Evolutionary conservation across 2,329 filamentous ascomycete species (phyloP).

Genomic region (Penicillium sp.): DNA sequence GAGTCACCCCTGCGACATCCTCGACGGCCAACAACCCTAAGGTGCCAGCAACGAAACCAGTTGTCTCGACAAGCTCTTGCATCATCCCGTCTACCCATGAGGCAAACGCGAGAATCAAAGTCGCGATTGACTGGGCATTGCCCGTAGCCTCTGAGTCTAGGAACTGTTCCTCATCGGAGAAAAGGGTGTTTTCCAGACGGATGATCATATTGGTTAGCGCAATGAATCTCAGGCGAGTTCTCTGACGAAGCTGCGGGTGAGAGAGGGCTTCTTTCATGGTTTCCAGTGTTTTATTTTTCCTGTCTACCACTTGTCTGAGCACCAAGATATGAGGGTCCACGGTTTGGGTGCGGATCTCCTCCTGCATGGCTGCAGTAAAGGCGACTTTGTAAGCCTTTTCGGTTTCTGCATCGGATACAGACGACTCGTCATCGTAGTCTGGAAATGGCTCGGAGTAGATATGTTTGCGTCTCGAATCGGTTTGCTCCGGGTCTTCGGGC

Average conservation of each 20-base stretch:
- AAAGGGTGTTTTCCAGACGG: conserved; percentile 25
- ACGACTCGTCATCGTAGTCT: not conserved
- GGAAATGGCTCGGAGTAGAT: not conserved
- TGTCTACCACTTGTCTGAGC: not conserved
- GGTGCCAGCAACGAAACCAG: conserved; percentile 4
- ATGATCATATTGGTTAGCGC: conserved; percentile 24
- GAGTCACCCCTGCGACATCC: conserved; percentile 1
- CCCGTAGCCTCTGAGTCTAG: conserved; percentile 10
- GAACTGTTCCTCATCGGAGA: conserved; percentile 12
- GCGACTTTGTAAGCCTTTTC: conserved; percentile 21
- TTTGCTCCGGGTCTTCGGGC: not conserved
- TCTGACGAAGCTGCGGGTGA: conserved; percentile 9
- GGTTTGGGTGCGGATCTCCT: conserved; percentile 14
- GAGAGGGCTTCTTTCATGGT: conserved; percentile 17
- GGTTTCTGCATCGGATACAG: not conserved
- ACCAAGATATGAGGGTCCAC: conserved; percentile 14
- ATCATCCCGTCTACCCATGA: conserved; percentile 15
- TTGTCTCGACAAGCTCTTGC: conserved; percentile 7
- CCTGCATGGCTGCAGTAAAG: conserved; percentile 24
- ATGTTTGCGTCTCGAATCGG: too few relatives aligned
- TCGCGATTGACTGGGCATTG: conserved; percentile 9
- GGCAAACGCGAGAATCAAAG: conserved; percentile 16
- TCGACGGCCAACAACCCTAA: conserved; percentile 11
- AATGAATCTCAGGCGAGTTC: conserved; percentile 18
- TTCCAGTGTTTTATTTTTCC: conserved; percentile 12